These are phyloP conservation scores for Metarhizium sp. DNA, from an alignment of 2,329 filamentous ascomycete species.

Conservation along the genomic window DNA sequence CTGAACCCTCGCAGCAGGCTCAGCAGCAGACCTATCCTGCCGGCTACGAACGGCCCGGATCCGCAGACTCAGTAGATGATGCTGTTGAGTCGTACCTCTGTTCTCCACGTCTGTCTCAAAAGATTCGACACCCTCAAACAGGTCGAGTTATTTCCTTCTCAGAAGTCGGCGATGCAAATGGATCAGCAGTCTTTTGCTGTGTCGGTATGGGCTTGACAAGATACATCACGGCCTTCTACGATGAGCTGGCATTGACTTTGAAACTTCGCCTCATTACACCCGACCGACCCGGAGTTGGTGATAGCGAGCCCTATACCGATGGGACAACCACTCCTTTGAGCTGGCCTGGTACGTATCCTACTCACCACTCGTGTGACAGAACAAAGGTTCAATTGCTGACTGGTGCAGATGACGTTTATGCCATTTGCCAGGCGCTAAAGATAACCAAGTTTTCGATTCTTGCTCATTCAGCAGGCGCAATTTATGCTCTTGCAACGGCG, in stretches of 20 bases:
- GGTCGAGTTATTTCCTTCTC: conserved; percentile 90
- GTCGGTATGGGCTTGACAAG: conserved; percentile 96
- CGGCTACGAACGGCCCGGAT: conserved; percentile 64
- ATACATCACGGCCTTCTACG: conserved; percentile 95
- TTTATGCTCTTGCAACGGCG: conserved; percentile 91
- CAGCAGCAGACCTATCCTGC: conserved; percentile 25
- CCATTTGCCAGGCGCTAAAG: conserved; percentile 83
- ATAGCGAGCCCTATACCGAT: conserved; percentile 77
- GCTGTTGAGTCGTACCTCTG: conserved; percentile 79
- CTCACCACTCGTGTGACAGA: background rate
- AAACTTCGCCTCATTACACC: conserved; percentile 87
- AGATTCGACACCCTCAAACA: conserved; percentile 75
- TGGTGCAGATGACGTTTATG: conserved; percentile 64
- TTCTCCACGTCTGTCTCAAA: conserved; percentile 78
- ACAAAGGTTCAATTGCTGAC: conserved; percentile 16
- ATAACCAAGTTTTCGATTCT: conserved; percentile 95
- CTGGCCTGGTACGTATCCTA: conserved; percentile 68
- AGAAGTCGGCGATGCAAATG: conserved; percentile 86
- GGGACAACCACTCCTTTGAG: conserved; percentile 77
- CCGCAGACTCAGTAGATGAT: conserved; percentile 79
- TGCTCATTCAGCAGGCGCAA: conserved; percentile 93
- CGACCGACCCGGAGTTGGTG: conserved; percentile 87
- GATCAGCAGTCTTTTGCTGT: conserved; percentile 89
- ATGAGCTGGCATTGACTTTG: conserved; percentile 82
- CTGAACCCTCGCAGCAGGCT: conserved; percentile 17